Evolutionary conservation across 192 early-diverging fungal genomes (phyloP).

Genomic region (Funneliformis mosseae): DNA sequence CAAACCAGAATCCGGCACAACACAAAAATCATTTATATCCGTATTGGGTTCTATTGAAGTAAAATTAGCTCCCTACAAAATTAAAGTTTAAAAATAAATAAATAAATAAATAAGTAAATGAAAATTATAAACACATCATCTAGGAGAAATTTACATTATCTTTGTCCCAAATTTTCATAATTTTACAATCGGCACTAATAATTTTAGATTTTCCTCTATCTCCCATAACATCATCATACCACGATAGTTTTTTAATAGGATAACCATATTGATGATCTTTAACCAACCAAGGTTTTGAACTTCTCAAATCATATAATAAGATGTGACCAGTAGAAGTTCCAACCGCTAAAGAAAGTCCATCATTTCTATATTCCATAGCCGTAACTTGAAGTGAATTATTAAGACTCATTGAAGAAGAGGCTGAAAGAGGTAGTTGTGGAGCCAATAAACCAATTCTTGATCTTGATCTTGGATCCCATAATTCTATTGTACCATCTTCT

Average conservation of each 20-base stretch:
- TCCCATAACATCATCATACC: conserved; percentile 66
- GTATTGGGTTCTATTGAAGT: conserved; percentile 89
- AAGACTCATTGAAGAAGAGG: conserved; percentile 37
- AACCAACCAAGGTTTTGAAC: conserved; percentile 76
- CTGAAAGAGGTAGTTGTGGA: conserved; percentile 39
- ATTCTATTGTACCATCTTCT: conserved; percentile 85
- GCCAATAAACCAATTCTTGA: conserved; percentile 74
- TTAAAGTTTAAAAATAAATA: not conserved
- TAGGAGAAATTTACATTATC: conserved; percentile 49
- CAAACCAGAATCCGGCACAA: conserved; percentile 79
- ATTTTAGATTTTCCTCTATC: conserved; percentile 68
- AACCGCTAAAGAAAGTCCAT: conserved; percentile 84
- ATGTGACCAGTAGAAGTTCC: conserved; percentile 93
- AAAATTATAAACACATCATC: not conserved
- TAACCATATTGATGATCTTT: conserved; percentile 99
- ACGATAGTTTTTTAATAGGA: conserved; percentile 84
- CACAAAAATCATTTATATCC: conserved; percentile 93
- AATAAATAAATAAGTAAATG: not conserved
- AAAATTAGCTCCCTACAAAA: conserved; percentile 71
- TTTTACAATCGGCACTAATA: conserved; percentile 85
- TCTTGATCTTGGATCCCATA: conserved; percentile 90
- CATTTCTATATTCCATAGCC: conserved; percentile 77
- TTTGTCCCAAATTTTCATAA: conserved; percentile 94
- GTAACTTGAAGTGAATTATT: conserved; percentile 63
- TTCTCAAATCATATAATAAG: conserved; percentile 90